These are phyloP conservation scores for Xylaria grammica DNA, from an alignment of 495 filamentous ascomycete genomes.

Conservation along the genomic window DNA sequence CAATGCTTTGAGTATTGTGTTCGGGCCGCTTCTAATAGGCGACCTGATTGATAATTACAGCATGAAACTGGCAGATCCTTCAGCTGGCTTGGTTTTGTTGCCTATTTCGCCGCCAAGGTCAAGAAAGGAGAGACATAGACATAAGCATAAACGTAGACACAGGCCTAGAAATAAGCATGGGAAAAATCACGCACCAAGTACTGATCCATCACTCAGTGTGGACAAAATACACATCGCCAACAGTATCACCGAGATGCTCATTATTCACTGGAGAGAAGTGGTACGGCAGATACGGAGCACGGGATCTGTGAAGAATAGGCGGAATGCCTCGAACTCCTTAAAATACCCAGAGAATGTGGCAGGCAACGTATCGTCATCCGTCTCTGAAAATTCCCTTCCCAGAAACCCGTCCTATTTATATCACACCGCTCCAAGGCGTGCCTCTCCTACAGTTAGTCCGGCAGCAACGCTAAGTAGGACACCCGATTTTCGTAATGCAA, in stretches of 20 bases:
- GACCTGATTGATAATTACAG: conserved; percentile 55
- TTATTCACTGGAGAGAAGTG: conserved; percentile 63
- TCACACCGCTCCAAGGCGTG: conserved; percentile 9
- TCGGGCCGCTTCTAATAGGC: conserved; percentile 67
- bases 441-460: conserved; percentile 39
- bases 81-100: conserved; percentile 43
- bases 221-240: conserved; percentile 59
- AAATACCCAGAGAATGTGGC: neutral
- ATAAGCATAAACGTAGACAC: conserved; percentile 5
- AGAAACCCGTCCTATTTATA: conserved; percentile 39
- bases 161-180: conserved; percentile 23
- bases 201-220: conserved; percentile 29
- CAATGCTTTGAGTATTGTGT: conserved; percentile 65
- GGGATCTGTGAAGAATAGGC: conserved; percentile 34
- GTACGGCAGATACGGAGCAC: conserved; percentile 58
- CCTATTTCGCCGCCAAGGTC: conserved; percentile 42
- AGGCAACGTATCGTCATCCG: conserved; percentile 27
- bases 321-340: conserved; percentile 3
- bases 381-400: conserved; percentile 34
- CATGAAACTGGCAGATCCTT: conserved; percentile 44
- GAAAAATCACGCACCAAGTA: neutral
- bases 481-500: neutral
- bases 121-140: conserved; percentile 42
- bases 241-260: conserved; percentile 62
- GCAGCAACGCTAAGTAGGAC: conserved; percentile 25